These are phyloP conservation scores for Helianthus annuus DNA, from an alignment of 129 eudicot species.

Conservation along the genomic window DNA sequence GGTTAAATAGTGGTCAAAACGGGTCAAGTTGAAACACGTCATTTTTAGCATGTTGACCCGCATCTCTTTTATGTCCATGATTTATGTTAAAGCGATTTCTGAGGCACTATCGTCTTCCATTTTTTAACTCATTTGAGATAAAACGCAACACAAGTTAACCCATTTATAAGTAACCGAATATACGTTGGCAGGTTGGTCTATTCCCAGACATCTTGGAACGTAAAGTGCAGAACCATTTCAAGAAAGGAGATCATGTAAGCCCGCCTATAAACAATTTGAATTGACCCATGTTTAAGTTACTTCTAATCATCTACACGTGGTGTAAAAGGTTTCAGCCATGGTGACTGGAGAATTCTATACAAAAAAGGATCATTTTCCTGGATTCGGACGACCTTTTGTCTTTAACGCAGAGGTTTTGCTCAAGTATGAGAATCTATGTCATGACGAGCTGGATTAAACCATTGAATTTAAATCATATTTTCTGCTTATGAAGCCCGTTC, in stretches of 20 bases:
- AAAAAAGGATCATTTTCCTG: constrained; percentile 95
- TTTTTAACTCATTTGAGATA: not conserved
- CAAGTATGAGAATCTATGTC: constrained; percentile 50
- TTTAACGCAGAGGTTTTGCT: constrained; percentile 82
- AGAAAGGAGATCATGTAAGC: constrained; percentile 90
- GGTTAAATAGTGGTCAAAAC: not conserved
- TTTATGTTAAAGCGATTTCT: not conserved
- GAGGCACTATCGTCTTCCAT: not conserved
- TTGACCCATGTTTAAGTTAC: constrained; percentile 8
- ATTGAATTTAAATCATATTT: not conserved
- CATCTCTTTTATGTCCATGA: not conserved
- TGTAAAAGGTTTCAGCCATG: constrained; percentile 93
- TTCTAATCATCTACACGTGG: constrained; percentile 28
- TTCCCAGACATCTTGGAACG: constrained; percentile 92
- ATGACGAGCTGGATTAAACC: not conserved
- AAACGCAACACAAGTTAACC: not conserved
- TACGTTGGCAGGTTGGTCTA: constrained; percentile 70
- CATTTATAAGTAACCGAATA: not conserved
- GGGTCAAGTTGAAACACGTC: not conserved
- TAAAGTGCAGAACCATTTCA: constrained; percentile 79
- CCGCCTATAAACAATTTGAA: constrained; percentile 6
- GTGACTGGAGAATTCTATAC: constrained; percentile 98
- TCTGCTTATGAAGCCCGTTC: constrained; percentile 10
- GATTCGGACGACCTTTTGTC: constrained; percentile 97
- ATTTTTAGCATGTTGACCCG: not conserved